These are phyloP conservation scores for Metschnikowia picachoensis DNA, from an alignment of 805 yeast genomes.

Conservation along the genomic window DNA sequence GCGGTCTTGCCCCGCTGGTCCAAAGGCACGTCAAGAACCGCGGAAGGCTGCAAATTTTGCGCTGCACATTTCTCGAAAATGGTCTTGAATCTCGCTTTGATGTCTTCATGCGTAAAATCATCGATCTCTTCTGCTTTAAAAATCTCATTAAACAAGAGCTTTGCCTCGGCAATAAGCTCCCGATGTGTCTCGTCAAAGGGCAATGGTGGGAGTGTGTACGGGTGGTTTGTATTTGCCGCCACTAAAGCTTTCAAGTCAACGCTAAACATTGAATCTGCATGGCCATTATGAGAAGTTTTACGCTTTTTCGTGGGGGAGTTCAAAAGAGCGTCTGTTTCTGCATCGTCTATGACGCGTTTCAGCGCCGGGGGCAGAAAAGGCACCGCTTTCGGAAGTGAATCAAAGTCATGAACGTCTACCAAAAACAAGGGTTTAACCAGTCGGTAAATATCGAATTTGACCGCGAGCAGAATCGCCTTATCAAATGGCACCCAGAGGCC, in stretches of 20 bases:
- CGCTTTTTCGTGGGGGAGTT: slow-evolving; percentile 40
- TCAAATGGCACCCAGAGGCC: slow-evolving; percentile 45
- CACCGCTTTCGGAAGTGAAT: slow-evolving; percentile 27
- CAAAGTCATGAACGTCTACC: slow-evolving; percentile 44
- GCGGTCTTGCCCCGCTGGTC: slow-evolving; percentile 41
- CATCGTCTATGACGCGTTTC: background rate
- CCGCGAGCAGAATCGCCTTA: slow-evolving; percentile 37
- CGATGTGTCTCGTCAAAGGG: slow-evolving; percentile 27
- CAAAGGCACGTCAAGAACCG: slow-evolving; percentile 32
- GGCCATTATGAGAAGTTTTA: slow-evolving; percentile 12
- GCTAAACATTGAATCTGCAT: background rate
- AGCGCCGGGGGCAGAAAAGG: background rate
- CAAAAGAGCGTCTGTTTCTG: slow-evolving; percentile 21
- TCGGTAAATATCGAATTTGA: slow-evolving; percentile 38
- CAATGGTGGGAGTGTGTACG: slow-evolving; percentile 47
- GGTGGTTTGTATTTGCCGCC: slow-evolving; percentile 39
- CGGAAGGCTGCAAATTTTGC: slow-evolving; percentile 6
- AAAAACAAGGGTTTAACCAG: slow-evolving; percentile 34
- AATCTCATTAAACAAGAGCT: slow-evolving; percentile 30
- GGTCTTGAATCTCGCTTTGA: slow-evolving; percentile 24
- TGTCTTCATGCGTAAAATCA: slow-evolving; percentile 19
- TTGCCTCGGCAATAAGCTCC: slow-evolving; percentile 31
- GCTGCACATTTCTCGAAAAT: slow-evolving; percentile 18
- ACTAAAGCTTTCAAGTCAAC: slow-evolving; percentile 3
- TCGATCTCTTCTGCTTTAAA: slow-evolving; percentile 32